Evolutionary conservation across 1,139 yeast genomes (phyloP), one percentile per base, ranked within the genome.

Genomic region (Kluyveromyces sp.): DNA sequence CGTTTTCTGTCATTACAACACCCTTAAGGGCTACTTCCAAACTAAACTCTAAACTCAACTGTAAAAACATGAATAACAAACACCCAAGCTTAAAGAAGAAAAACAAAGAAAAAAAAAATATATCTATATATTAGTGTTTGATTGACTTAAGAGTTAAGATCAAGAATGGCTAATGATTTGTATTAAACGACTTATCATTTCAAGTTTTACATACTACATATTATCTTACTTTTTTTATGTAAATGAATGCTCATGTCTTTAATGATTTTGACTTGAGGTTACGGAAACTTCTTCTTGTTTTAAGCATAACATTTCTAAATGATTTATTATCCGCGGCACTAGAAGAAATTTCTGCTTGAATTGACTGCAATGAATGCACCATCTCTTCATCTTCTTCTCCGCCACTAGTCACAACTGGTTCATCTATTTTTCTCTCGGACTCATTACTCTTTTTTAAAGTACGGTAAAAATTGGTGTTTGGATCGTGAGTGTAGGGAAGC

Each of bases 261-360:
- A 27, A 7, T 27, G 43, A 35, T 41, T 41, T 41, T n/a, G n/a
- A 21, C 15, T 34, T 41, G 7, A 41, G 28, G 25, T 28, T 41
- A 28, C 35, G 34, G 34, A 41, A 34, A 15, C 43, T 41, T 28
- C 28, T 41, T 25, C 31, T 41, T 6, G 43, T 41, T 34, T 41
- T 41, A 10, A 41, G 21, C 43, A 41, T 41, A 21, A 41, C 43
- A 7, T 21, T 25, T 28, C 31, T 41, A 21, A 41, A 35, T 8
- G 39, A 25, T 3, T 27, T 32, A n/a, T 35, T 41, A 25, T 29
- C 39, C 25, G 34, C 43, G 1, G 21, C 21, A 15, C 21, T 15
- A 15, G 21, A 15, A 15, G 21, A 15, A 15, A 15, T 15, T 15
- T 15, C 21, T 15, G 21, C 21, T 15, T 15, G 21, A 15, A 15